phyloP scores from a whole-genome alignment of 345 rosid genomes.

The Hevea brasiliensis region DNA sequence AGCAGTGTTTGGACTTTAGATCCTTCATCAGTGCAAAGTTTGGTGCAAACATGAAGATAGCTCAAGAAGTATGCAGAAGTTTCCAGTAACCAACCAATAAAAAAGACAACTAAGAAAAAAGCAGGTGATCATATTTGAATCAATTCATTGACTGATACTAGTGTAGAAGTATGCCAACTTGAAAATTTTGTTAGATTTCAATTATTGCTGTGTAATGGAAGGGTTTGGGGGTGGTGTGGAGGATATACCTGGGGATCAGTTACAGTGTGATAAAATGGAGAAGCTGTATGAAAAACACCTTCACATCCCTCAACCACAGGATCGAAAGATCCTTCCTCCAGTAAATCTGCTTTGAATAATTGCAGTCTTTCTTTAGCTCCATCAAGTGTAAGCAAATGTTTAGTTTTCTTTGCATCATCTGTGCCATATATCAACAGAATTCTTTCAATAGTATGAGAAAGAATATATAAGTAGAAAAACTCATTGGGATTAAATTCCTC shows the following conservation, averaged over 20 bases:
- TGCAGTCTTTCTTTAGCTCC: conserved; percentile 19
- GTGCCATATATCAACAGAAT: neutral
- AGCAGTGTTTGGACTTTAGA: no score
- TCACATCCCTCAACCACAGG: conserved; percentile 9
- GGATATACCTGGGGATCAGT: neutral
- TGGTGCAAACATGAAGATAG: no score
- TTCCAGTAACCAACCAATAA: neutral
- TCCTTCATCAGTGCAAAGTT: no score
- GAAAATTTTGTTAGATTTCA: no score
- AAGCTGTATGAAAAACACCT: conserved; percentile 17
- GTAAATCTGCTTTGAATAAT: conserved; percentile 11
- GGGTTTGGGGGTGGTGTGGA: no score
- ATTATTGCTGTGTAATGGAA: neutral
- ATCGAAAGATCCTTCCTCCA: conserved; percentile 19
- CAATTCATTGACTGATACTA: neutral
- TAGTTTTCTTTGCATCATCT: conserved; percentile 13
- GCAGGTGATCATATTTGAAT: neutral
- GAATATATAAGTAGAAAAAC: no score
- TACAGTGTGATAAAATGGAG: neutral
- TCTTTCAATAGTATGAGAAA: no score
- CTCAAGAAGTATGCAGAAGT: neutral
- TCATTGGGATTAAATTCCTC: no score
- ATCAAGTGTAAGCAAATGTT: conserved; percentile 11
- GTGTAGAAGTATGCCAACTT: neutral
- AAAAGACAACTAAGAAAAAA: neutral